A percentile compares a stretch with the other conserved stretches of the same genome.
These are phyloP conservation scores for Teratosphaeriaceae sp. DNA, from an alignment of 2,329 filamentous ascomycete genomes.

Conservation along the genomic window DNA sequence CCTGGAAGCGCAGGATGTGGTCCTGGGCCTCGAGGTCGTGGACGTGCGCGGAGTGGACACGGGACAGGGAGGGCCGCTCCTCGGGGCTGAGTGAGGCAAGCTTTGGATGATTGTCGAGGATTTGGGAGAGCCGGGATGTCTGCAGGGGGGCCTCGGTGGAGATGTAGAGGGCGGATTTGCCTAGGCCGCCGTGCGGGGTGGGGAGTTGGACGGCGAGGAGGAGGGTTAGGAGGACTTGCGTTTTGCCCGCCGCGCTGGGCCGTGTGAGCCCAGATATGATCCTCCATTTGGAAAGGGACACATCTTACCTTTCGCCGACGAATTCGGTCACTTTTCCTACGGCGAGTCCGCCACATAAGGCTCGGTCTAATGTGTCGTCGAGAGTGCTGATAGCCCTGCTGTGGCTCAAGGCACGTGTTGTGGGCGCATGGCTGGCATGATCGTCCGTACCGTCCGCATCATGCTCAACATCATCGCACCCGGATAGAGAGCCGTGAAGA, in stretches of 20 bases:
- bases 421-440: background rate
- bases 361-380: conserved; percentile 62
- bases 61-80: conserved; percentile 59
- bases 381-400: conserved; percentile 64
- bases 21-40: conserved; percentile 92
- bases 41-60: conserved; percentile 72
- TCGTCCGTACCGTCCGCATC: background rate
- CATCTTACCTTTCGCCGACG: conserved; percentile 70
- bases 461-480: background rate
- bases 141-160: conserved; percentile 84
- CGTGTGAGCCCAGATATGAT: conserved; percentile 9
- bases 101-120: conserved; percentile 61
- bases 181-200: conserved; percentile 55
- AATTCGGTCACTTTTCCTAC: conserved; percentile 80
- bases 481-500: conserved; percentile 49
- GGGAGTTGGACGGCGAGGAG: conserved; percentile 80
- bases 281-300: background rate
- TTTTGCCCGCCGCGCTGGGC: conserved; percentile 78
- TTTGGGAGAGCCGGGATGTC: conserved; percentile 72
- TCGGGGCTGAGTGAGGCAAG: conserved; percentile 42
- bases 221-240: conserved; percentile 81
- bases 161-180: conserved; percentile 78
- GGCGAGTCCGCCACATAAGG: conserved; percentile 72
- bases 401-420: background rate
- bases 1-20: conserved; percentile 87